Conservation (phyloP, 1,284 basidiomycete species). For the Cystobasidium slooffiae region DNA sequence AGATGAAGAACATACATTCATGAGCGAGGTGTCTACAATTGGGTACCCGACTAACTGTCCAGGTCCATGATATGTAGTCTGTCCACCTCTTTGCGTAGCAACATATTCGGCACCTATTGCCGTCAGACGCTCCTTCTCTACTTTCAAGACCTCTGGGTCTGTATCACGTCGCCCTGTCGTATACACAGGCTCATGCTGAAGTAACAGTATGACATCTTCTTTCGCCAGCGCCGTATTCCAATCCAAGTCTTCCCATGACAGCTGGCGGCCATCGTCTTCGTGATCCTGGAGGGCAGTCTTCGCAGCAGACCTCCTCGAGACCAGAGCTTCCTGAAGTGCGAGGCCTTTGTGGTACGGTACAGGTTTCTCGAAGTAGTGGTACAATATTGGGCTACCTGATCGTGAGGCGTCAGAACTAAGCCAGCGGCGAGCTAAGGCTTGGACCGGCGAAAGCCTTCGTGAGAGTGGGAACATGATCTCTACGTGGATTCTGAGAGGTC, state of each 20-base stretch:
- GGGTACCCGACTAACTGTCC: slow-evolving; percentile 97
- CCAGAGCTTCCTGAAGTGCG: slow-evolving; percentile 37
- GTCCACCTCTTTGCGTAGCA: slow-evolving; percentile 80
- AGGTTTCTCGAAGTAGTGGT: slow-evolving; percentile 37
- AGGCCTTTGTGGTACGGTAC: slow-evolving; percentile 37
- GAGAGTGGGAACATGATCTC: no score
- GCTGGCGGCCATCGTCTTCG: neutral
- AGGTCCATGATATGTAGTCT: slow-evolving; percentile 96
- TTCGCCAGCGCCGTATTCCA: slow-evolving; percentile 49
- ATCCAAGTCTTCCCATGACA: neutral
- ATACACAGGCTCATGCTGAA: slow-evolving; percentile 88
- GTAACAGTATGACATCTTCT: slow-evolving; percentile 61
- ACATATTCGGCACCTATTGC: slow-evolving; percentile 85
- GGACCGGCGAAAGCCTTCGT: slow-evolving; percentile 2
- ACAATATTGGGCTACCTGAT: slow-evolving; percentile 21
- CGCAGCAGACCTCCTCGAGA: slow-evolving; percentile 1
- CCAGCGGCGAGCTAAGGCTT: slow-evolving; percentile 11
- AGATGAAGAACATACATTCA: slow-evolving; percentile 58
- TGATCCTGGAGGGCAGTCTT: slow-evolving; percentile 23
- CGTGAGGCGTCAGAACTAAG: neutral
- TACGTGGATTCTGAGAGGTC: no score
- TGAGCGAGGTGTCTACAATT: slow-evolving; percentile 75
- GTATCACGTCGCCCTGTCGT: slow-evolving; percentile 86
- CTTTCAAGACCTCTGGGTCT: slow-evolving; percentile 55
- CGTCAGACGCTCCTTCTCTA: slow-evolving; percentile 70